Evolutionary conservation across 352 stramenopile species (phyloP).

Genomic region (Phytophthora pinifolia): DNA sequence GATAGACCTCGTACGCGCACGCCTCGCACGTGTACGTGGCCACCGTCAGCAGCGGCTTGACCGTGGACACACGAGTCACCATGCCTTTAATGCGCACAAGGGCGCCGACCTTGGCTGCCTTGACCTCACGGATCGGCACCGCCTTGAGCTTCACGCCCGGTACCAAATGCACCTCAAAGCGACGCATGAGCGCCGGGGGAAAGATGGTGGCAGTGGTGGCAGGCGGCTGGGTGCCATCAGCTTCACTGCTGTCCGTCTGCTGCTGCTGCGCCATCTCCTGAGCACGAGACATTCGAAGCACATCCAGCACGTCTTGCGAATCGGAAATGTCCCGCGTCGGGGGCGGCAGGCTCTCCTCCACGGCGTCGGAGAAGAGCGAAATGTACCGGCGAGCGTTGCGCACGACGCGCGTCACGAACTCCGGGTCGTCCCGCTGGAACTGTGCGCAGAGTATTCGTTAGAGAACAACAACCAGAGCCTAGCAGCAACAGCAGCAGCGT

Average conservation of each 20-base stretch:
- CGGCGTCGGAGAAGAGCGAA: constrained; percentile 84
- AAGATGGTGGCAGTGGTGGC: constrained; percentile 72
- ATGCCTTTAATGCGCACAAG: constrained; percentile 97
- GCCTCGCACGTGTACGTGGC: constrained; percentile 98
- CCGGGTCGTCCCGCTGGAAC: constrained; percentile 75
- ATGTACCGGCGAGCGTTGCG: constrained; percentile 89
- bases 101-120: constrained; percentile 93
- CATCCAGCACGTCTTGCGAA: constrained; percentile 83
- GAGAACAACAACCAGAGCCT: constrained; percentile 40
- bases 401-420: constrained; percentile 83
- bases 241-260: constrained; percentile 32
- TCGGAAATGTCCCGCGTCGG: constrained; percentile 82
- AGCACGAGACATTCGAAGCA: constrained; percentile 73
- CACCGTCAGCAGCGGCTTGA: constrained; percentile 97
- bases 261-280: constrained; percentile 66
- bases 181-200: constrained; percentile 91
- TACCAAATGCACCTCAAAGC: constrained; percentile 83
- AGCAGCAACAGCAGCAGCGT: constrained; percentile 52
- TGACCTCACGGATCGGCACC: constrained; percentile 93
- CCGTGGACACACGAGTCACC: constrained; percentile 97
- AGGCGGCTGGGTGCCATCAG: constrained; percentile 22
- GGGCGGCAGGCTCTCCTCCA: constrained; percentile 85
- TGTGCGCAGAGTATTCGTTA: constrained; percentile 17
- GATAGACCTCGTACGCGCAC: constrained; percentile 97
- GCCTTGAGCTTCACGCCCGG: constrained; percentile 87